Conservation (phyloP, 1,284 basidiomycete genomes). For the Ganoderma boninense region DNA sequence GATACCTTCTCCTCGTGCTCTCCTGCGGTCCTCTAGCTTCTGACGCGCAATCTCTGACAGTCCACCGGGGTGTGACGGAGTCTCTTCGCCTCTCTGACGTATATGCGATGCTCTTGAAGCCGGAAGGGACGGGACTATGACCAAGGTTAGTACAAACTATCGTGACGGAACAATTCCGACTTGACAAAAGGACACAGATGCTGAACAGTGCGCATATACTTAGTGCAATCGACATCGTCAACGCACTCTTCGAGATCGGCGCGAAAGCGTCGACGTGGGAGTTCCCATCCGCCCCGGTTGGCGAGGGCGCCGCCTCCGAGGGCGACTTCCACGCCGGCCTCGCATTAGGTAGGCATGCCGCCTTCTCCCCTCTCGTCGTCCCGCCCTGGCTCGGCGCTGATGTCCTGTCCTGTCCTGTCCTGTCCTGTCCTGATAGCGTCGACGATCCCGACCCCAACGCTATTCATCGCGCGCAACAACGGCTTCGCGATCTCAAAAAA, state of each 20-base stretch:
- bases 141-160: not conserved
- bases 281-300: too few species aligned
- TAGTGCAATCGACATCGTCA: too few species aligned
- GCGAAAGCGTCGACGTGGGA: too few species aligned
- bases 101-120: constrained; percentile 62
- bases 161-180: not conserved
- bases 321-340: constrained; percentile 84
- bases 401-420: too few species aligned
- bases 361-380: not conserved
- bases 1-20: constrained; percentile 72
- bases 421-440: constrained; percentile 55
- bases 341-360: constrained; percentile 53
- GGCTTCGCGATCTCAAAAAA: constrained; percentile 89
- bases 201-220: too few species aligned
- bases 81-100: constrained; percentile 86
- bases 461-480: constrained; percentile 85
- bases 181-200: too few species aligned
- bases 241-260: too few species aligned
- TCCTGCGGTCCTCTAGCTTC: constrained; percentile 80
- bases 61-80: constrained; percentile 93
- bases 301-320: constrained; percentile 84
- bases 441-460: constrained; percentile 75
- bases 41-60: constrained; percentile 79
- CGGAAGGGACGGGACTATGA: constrained; percentile 78
- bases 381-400: not conserved